These are phyloP conservation scores for Fonsecaea monophora DNA, from an alignment of 2,329 filamentous ascomycete genomes.

Conservation along the genomic window DNA sequence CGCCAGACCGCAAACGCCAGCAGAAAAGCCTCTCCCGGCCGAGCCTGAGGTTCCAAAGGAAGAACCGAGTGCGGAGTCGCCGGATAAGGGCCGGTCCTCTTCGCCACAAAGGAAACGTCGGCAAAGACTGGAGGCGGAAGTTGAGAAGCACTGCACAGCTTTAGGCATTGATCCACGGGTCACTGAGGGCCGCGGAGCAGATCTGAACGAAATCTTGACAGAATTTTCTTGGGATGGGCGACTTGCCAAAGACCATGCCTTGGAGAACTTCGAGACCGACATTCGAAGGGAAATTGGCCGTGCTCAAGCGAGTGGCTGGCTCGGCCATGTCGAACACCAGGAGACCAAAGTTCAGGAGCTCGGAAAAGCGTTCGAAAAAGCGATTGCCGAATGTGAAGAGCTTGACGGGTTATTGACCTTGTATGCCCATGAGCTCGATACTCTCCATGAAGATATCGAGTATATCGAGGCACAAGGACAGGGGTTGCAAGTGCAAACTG, in stretches of 20 bases:
- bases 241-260: constrained; percentile 73
- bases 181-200: constrained; percentile 76
- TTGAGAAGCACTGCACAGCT: constrained; percentile 76
- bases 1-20: constrained; percentile 33
- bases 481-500: constrained; percentile 93
- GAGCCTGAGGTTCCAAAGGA: constrained; percentile 41
- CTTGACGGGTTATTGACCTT: constrained; percentile 91
- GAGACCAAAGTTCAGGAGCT: constrained; percentile 89
- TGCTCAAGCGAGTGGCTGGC: constrained; percentile 90
- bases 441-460: constrained; percentile 90
- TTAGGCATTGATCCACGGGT: constrained; percentile 78
- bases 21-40: constrained; percentile 12
- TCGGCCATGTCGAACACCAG: constrained; percentile 81
- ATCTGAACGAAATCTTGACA: constrained; percentile 81
- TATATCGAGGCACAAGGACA: constrained; percentile 98
- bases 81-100: constrained; percentile 41
- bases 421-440: constrained; percentile 95
- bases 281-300: constrained; percentile 87
- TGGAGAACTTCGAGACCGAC: constrained; percentile 81
- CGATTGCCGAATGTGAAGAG: constrained; percentile 95
- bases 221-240: constrained; percentile 89
- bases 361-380: constrained; percentile 81
- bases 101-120: constrained; percentile 62
- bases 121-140: constrained; percentile 72
- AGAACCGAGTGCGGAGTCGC: constrained; percentile 48